phyloP scores from a whole-genome alignment of 331 rosid genomes.

The Dryas integrifolia region DNA sequence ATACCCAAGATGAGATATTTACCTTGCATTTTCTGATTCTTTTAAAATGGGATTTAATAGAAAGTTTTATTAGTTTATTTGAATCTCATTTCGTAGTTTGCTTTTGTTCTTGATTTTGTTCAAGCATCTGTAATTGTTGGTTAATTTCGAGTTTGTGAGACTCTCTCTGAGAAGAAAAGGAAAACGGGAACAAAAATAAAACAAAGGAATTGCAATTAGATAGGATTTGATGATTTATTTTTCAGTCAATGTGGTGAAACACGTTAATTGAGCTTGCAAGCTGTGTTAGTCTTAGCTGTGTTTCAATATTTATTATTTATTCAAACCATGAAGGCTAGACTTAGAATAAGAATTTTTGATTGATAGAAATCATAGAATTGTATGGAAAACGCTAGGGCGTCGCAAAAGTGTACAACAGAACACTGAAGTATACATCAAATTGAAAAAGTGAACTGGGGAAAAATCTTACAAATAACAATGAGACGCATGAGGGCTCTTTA shows the following conservation, averaged over 20 bases:
- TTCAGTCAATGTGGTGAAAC: not conserved
- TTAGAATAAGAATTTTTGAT: not conserved
- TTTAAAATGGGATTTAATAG: slow-evolving; percentile 10
- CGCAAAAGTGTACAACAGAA: too few relatives aligned
- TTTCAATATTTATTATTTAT: not conserved
- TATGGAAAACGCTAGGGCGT: not conserved
- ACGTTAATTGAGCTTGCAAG: not conserved
- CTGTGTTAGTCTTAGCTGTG: slow-evolving; percentile 15
- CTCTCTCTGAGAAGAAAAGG: not conserved
- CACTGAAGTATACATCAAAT: too few relatives aligned
- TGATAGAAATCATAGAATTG: not conserved
- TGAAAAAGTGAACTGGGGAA: not conserved
- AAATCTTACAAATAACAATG: not conserved
- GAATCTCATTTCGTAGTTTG: not conserved
- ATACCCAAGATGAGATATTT: not conserved
- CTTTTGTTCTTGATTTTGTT: slow-evolving; percentile 1
- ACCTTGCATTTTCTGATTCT: slow-evolving; percentile 5
- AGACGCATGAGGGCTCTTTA: not conserved
- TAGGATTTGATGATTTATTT: slow-evolving; percentile 1
- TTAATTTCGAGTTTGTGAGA: not conserved
- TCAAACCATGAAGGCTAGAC: not conserved
- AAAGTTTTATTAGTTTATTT: not conserved
- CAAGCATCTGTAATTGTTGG: not conserved
- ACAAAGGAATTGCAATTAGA: not conserved
- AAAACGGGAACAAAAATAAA: not conserved